These are phyloP conservation scores for Phytophthora pisi DNA, from an alignment of 352 stramenopile genomes.

Conservation along the genomic window DNA sequence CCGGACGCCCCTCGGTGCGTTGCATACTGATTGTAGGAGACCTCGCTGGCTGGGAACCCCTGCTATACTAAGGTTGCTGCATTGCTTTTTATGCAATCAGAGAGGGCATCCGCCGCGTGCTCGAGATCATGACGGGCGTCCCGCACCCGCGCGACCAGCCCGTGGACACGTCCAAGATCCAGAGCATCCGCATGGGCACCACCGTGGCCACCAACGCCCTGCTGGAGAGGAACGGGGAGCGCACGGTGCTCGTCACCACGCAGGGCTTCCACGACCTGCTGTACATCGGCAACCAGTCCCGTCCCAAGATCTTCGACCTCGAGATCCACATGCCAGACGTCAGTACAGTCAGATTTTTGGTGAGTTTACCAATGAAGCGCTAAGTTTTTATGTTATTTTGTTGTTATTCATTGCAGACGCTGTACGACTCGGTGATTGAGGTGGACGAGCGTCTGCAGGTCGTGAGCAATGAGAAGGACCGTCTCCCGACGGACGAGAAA, in stretches of 20 bases:
- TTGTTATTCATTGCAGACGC: slow-evolving; percentile 55
- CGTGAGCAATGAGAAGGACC: slow-evolving; percentile 69
- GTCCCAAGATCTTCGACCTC: slow-evolving; percentile 97
- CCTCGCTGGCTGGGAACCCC: not conserved
- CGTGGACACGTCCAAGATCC: slow-evolving; percentile 92
- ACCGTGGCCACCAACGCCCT: slow-evolving; percentile 99
- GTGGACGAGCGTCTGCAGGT: slow-evolving; percentile 97
- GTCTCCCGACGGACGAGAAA: slow-evolving; percentile 60
- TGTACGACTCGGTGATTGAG: slow-evolving; percentile 98
- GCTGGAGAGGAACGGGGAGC: slow-evolving; percentile 96
- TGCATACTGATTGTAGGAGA: not conserved
- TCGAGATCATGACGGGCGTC: slow-evolving; percentile 93
- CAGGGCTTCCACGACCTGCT: slow-evolving; percentile 96
- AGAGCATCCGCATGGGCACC: slow-evolving; percentile 98
- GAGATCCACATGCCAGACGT: slow-evolving; percentile 93
- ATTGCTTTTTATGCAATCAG: slow-evolving; percentile 33
- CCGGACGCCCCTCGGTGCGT: slow-evolving; percentile 93
- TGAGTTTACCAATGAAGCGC: not conserved
- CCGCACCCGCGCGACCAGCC: slow-evolving; percentile 82
- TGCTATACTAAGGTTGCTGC: not conserved
- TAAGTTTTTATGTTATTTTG: not conserved
- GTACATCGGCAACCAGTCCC: slow-evolving; percentile 98
- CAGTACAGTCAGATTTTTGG: not conserved
- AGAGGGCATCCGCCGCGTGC: slow-evolving; percentile 94
- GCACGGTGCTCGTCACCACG: slow-evolving; percentile 95